phyloP scores from a whole-genome alignment of 345 rosid species.

The Mangifera indica region DNA sequence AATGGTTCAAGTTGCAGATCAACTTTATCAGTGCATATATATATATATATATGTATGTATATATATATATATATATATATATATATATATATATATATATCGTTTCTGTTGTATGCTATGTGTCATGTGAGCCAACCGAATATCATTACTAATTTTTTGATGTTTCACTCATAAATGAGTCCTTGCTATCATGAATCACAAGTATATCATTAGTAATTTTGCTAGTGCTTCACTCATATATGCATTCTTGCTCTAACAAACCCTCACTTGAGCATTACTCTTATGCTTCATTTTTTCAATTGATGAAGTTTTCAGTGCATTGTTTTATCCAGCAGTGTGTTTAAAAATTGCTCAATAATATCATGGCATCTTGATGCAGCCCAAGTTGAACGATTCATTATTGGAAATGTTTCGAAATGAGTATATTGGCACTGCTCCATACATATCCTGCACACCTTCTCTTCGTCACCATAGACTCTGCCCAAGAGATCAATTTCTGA shows the following conservation, averaged over 20 bases:
- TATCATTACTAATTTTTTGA: neutral
- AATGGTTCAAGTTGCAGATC: neutral
- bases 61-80: no score
- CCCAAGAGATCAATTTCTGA: constrained; percentile 81
- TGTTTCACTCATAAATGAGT: neutral
- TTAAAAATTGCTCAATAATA: constrained; percentile 7
- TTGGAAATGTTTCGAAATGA: constrained; percentile 88
- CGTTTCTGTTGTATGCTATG: neutral
- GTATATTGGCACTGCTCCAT: constrained; percentile 84
- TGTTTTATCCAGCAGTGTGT: neutral
- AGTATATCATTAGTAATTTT: neutral
- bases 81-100: no score
- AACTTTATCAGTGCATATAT: neutral
- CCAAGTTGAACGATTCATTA: constrained; percentile 71
- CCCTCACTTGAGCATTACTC: neutral
- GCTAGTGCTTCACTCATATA: neutral
- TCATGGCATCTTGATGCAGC: constrained; percentile 49
- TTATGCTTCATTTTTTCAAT: neutral
- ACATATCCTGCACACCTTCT: constrained; percentile 80
- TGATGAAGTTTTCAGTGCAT: neutral
- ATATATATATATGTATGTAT: no score
- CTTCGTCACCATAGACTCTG: constrained; percentile 79
- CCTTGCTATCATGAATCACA: neutral
- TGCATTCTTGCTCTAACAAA: neutral
- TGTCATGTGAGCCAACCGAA: neutral